phyloP scores from a whole-genome alignment of 163 green algal genomes.

The Chlamydomonas reinhardtii region DNA sequence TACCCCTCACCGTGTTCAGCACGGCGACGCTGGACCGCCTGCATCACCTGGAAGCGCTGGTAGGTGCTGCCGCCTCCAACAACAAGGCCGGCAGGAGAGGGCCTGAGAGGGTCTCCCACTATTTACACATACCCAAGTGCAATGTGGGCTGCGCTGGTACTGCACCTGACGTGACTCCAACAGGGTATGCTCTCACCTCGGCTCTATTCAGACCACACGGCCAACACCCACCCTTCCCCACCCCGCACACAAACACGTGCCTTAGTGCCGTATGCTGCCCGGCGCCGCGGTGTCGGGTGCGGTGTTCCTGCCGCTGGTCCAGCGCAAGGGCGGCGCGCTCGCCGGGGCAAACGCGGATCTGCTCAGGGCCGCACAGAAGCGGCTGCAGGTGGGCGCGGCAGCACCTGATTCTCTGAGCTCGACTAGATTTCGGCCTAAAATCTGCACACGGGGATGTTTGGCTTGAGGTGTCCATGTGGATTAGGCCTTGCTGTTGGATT shows the following conservation, averaged over 20 bases:
- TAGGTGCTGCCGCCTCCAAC: background rate
- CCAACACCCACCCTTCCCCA: too few species aligned
- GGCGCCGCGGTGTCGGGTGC: background rate
- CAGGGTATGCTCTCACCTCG: too few species aligned
- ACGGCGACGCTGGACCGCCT: slow-evolving; percentile 31
- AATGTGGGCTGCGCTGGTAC: too few species aligned
- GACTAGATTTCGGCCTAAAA: too few species aligned
- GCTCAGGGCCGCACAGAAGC: background rate
- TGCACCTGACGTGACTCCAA: too few species aligned
- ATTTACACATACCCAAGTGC: too few species aligned
- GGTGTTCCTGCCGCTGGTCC: slow-evolving; percentile 29
- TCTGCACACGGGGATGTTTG: too few species aligned
- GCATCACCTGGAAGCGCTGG: slow-evolving; percentile 30
- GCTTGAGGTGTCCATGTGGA: background rate
- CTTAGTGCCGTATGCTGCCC: slow-evolving; percentile 10
- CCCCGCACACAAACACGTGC: background rate
- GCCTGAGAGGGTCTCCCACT: too few species aligned
- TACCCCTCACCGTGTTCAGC: slow-evolving; percentile 13
- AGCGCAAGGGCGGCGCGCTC: background rate
- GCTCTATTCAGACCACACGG: too few species aligned
- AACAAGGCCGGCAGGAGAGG: too few species aligned
- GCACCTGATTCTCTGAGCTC: too few species aligned
- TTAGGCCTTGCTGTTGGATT: background rate
- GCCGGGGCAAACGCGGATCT: background rate
- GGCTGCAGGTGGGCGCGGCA: slow-evolving; percentile 2